Evolutionary conservation across 306 rosid genomes (phyloP).

Genomic region (Cicer arietinum): DNA sequence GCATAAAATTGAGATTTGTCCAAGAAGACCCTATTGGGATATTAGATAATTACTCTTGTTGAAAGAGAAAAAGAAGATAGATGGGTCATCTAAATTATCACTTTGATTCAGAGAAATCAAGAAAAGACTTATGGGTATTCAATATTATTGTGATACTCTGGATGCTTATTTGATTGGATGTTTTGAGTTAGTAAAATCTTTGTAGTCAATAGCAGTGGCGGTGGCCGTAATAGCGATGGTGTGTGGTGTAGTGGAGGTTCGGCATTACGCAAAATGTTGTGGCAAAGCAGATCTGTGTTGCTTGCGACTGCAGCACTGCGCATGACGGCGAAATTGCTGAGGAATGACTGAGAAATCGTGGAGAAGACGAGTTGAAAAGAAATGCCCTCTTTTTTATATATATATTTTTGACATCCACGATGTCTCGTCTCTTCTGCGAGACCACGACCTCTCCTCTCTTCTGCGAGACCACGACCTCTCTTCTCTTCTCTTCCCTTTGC

Average conservation of each 20-base stretch:
- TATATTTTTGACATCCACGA: background rate
- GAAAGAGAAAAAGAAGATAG: background rate
- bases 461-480: background rate
- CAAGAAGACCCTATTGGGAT: background rate
- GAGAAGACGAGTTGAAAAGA: background rate
- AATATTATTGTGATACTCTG: background rate
- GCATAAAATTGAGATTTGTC: slow-evolving; percentile 9
- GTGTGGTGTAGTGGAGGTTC: background rate
- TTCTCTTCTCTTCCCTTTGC: background rate
- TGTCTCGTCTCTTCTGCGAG: no score
- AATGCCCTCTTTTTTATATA: background rate
- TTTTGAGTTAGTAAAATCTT: background rate
- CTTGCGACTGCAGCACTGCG: background rate
- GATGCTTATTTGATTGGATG: background rate
- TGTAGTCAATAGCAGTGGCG: background rate
- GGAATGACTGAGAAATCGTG: no score
- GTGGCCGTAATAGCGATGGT: background rate
- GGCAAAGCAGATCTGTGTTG: background rate
- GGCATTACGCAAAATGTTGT: background rate
- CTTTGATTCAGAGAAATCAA: background rate
- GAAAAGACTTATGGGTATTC: background rate
- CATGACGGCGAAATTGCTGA: background rate
- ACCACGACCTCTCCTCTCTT: background rate
- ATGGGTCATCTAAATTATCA: background rate
- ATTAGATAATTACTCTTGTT: slow-evolving; percentile 4